Percentiles rank a stretch among this genome's conserved stretches.
These are phyloP conservation scores for Alternaria triticina DNA, from an alignment of 2,329 filamentous ascomycete species.

Conservation along the genomic window DNA sequence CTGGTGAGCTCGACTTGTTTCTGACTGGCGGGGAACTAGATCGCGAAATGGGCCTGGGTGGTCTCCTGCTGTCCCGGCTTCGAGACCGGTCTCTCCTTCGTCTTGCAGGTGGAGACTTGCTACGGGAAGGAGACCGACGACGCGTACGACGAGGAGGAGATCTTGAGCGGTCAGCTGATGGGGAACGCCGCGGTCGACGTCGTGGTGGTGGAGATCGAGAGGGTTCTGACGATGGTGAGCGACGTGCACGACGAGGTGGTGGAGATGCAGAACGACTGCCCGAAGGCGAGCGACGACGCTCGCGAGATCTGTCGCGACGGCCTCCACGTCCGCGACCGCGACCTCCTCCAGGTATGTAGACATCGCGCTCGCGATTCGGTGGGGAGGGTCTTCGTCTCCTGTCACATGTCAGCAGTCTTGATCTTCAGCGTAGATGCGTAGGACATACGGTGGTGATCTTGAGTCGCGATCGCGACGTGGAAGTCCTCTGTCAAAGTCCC, in stretches of 20 bases:
- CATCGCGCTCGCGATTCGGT: conserved; percentile 60
- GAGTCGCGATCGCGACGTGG: conserved; percentile 56
- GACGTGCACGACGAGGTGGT: conserved; percentile 15
- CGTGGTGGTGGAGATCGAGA: conserved; percentile 36
- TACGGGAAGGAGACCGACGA: conserved; percentile 21
- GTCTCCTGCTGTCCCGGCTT: conserved; percentile 39
- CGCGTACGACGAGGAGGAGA: conserved; percentile 32
- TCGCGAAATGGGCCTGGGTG: conserved; percentile 52
- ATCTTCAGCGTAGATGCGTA: neutral
- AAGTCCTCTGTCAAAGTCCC: conserved; percentile 56
- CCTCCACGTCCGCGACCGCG: conserved; percentile 44
- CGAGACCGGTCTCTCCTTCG: conserved; percentile 37
- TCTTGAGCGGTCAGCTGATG: conserved; percentile 39
- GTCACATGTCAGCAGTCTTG: conserved; percentile 29
- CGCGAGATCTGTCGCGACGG: conserved; percentile 45
- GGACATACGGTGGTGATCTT: conserved; percentile 55
- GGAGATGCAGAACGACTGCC: conserved; percentile 22
- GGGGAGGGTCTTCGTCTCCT: conserved; percentile 57
- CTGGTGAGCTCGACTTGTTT: conserved; percentile 60
- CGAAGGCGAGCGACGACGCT: conserved; percentile 45
- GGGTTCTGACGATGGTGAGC: conserved; percentile 20
- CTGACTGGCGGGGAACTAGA: conserved; percentile 55
- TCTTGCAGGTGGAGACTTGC: conserved; percentile 23
- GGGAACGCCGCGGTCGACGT: conserved; percentile 35
- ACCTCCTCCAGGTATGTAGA: conserved; percentile 61